Evolutionary conservation across 2,329 filamentous ascomycete genomes (phyloP), one percentile per base, ranked within the genome.

Genomic region (Aspergillus sp.): DNA sequence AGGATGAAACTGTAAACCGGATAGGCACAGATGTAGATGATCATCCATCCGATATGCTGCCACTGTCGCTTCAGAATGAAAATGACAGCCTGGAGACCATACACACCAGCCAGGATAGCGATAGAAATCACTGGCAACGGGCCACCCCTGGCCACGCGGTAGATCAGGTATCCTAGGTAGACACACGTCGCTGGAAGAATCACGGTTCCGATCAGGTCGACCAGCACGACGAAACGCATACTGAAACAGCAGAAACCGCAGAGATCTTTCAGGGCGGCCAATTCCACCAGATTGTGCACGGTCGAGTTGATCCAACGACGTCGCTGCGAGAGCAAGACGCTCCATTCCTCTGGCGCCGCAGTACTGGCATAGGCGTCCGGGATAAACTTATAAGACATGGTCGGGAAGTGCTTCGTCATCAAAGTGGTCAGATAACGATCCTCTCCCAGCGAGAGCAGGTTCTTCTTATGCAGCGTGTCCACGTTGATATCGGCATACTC

Each of bases 301-400:
- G 95, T 99, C 1, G 95, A 98, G 80, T 99, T 99, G 77, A 99
- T 99, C 95, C 95, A 99, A 75, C 95, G 90, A 82, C 95, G 92
- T 83, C 95, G 89, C 75, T 99, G 95, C n/a, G 95, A 99, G 32
- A 99, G 83, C 68, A 99, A 80, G 69, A 99, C 92, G 71, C 88
- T 90, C 91, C 93, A 99, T 24, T 90, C 91, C 71, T 98, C 92
- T 2, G 95, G 95, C 0, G 95, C 95, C 49, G 94, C 94, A 1
- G 95, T 99, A 71, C 91, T 89, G 67, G 93, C 96, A 75, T 92
- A 95, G 7, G 95, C 95, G 77, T 96, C 92, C 0, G 93, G 87
- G 55, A 97, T 85, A 75, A 98, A 99, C 78, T 98, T 99, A 84
- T 91, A 98, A 0, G 90, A 90, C 92, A 97, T 97, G 66, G 82